Conservation (phyloP, 2,329 filamentous ascomycete genomes). For the Talaromyces atroroseus region DNA sequence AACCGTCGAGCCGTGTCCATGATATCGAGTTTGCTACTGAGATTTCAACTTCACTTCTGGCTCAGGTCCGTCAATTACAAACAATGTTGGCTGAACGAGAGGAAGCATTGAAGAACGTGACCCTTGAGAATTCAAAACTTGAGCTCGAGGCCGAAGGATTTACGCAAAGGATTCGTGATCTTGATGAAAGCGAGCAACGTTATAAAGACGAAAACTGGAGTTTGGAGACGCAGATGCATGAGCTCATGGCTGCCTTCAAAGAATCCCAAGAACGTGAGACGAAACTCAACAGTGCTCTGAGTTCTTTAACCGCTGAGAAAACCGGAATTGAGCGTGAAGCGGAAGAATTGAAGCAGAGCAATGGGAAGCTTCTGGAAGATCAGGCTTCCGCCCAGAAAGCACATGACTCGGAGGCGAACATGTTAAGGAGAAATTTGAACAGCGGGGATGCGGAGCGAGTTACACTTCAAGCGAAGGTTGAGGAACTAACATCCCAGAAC, state of each 20-base stretch:
- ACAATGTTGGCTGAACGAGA: conserved; percentile 80
- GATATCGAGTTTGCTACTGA: conserved; percentile 98
- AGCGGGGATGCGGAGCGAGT: conserved; percentile 72
- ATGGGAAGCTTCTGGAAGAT: conserved; percentile 76
- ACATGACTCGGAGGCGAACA: conserved; percentile 82
- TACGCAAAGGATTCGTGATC: conserved; percentile 69
- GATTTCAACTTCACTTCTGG: conserved; percentile 88
- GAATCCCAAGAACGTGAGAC: conserved; percentile 78
- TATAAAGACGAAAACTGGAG: conserved; percentile 99
- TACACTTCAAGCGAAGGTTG: conserved; percentile 76
- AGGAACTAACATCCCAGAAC: conserved; percentile 83
- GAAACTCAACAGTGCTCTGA: conserved; percentile 69
- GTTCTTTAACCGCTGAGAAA: conserved; percentile 67
- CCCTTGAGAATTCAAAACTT: conserved; percentile 68
- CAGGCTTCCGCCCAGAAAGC: conserved; percentile 70
- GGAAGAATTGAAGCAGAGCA: conserved; percentile 77
- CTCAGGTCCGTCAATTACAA: conserved; percentile 90
- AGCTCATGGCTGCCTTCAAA: conserved; percentile 66
- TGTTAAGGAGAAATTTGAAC: conserved; percentile 71
- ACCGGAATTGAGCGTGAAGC: conserved; percentile 73
- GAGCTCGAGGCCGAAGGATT: conserved; percentile 78
- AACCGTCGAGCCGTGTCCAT: conserved; percentile 79
- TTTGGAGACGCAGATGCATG: conserved; percentile 85
- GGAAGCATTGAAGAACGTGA: conserved; percentile 70
- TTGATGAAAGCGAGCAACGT: conserved; percentile 90